Percentiles rank a stretch among this genome's conserved stretches.
Conservation (phyloP, 805 yeast genomes). For the Lipomyces orientalis region DNA sequence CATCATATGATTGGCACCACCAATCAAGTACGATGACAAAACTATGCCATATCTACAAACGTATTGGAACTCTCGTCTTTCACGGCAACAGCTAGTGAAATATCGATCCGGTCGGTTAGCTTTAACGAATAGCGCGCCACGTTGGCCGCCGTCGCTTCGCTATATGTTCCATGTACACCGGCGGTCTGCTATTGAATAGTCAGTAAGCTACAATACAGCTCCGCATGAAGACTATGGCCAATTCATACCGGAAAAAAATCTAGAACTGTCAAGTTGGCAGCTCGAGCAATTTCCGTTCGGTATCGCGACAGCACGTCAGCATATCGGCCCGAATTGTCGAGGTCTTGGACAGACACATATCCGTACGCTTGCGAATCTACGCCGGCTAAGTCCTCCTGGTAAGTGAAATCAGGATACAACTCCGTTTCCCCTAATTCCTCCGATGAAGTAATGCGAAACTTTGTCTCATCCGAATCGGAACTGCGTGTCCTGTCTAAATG, state of each 20-base stretch:
- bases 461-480: not conserved
- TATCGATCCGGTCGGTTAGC: not conserved
- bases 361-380: not conserved
- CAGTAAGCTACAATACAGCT: not conserved
- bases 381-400: not conserved
- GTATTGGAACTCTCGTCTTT: not conserved
- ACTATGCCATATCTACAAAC: not conserved
- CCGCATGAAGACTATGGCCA: not conserved
- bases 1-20: not conserved
- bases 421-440: not conserved
- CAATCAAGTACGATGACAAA: not conserved
- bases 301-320: slow-evolving; percentile 6
- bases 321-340: not conserved
- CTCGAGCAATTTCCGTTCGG: slow-evolving; percentile 4
- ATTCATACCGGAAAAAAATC: slow-evolving; percentile 11
- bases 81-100: not conserved
- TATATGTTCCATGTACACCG: not conserved
- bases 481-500: not conserved
- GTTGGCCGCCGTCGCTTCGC: not conserved
- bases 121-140: not conserved
- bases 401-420: not conserved
- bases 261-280: slow-evolving; percentile 6
- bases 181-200: not conserved
- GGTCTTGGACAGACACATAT: not conserved
- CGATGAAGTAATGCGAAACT: not conserved